These are phyloP conservation scores for Fusarium nygamai DNA, from an alignment of 2,329 filamentous ascomycete genomes.

Conservation along the genomic window DNA sequence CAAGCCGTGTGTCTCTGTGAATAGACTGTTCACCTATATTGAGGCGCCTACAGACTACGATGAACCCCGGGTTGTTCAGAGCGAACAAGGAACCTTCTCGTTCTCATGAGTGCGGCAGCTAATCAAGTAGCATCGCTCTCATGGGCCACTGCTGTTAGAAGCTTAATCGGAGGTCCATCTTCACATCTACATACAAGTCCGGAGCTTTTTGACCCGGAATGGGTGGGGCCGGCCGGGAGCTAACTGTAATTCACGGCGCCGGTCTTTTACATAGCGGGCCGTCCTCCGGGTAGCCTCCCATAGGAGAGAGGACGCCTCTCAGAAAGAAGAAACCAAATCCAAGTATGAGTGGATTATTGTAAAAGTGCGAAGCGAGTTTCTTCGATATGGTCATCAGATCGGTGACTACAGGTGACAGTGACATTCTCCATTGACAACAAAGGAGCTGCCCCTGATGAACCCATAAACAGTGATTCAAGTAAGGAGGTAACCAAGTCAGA, in stretches of 20 bases:
- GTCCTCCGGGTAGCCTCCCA: too few species aligned
- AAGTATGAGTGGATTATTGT: too few species aligned
- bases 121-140: neutral
- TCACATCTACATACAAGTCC: neutral
- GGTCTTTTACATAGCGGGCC: neutral
- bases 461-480: neutral
- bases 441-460: neutral
- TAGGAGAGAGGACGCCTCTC: neutral
- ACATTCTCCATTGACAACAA: neutral
- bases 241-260: neutral
- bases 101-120: too few species aligned
- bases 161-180: neutral
- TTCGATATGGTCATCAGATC: rapidly evolving
- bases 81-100: neutral
- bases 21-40: neutral
- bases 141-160: too few species aligned
- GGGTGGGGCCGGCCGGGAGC: neutral
- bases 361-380: too few species aligned
- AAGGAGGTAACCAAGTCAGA: neutral
- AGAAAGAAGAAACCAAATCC: too few species aligned
- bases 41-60: too few species aligned
- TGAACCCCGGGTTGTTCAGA: neutral
- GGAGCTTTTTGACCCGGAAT: neutral
- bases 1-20: neutral
- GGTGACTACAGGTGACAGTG: neutral